phyloP scores from a whole-genome alignment of 257 asterid genomes.

The Primulina huaijiensis region DNA sequence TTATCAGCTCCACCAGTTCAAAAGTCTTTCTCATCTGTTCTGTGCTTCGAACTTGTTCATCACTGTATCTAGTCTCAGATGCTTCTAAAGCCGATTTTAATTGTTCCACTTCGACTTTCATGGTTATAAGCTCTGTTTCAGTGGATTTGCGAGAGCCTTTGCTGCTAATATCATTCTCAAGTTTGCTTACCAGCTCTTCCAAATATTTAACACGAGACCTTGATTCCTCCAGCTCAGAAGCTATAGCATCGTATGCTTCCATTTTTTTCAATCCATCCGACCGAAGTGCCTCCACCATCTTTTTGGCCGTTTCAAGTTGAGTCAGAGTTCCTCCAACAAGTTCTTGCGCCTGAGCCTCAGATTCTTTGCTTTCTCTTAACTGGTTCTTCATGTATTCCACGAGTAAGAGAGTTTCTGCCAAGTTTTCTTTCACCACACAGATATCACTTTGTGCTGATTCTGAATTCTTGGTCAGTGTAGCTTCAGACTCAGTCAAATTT shows the following conservation, averaged over 20 bases:
- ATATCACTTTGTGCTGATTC: slow-evolving; percentile 51
- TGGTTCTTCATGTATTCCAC: slow-evolving; percentile 69
- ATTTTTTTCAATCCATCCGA: slow-evolving; percentile 52
- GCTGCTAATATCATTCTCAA: slow-evolving; percentile 33
- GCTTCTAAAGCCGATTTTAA: slow-evolving; percentile 62
- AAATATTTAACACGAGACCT: slow-evolving; percentile 53
- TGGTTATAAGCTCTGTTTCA: slow-evolving; percentile 39
- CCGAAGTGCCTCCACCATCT: slow-evolving; percentile 49
- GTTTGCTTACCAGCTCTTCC: slow-evolving; percentile 61
- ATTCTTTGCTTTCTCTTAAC: slow-evolving; percentile 46
- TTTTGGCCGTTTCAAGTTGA: slow-evolving; percentile 70
- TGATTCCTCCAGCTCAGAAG: slow-evolving; percentile 63
- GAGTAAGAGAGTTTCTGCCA: slow-evolving; percentile 41
- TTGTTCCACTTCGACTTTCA: slow-evolving; percentile 53
- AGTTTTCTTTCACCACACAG: slow-evolving; percentile 44
- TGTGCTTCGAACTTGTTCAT: slow-evolving; percentile 47
- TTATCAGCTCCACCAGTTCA: slow-evolving; percentile 55
- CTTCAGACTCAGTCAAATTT: slow-evolving; percentile 51
- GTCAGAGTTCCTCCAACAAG: slow-evolving; percentile 55
- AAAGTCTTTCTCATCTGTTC: slow-evolving; percentile 43
- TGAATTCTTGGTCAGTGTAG: slow-evolving; percentile 35
- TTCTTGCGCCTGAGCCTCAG: slow-evolving; percentile 59
- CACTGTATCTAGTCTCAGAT: slow-evolving; percentile 52
- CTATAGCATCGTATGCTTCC: slow-evolving; percentile 44
- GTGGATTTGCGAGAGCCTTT: slow-evolving; percentile 23